These are phyloP conservation scores for Conoideocrella luteorostrata DNA, from an alignment of 2,329 filamentous ascomycete genomes.

Conservation along the genomic window DNA sequence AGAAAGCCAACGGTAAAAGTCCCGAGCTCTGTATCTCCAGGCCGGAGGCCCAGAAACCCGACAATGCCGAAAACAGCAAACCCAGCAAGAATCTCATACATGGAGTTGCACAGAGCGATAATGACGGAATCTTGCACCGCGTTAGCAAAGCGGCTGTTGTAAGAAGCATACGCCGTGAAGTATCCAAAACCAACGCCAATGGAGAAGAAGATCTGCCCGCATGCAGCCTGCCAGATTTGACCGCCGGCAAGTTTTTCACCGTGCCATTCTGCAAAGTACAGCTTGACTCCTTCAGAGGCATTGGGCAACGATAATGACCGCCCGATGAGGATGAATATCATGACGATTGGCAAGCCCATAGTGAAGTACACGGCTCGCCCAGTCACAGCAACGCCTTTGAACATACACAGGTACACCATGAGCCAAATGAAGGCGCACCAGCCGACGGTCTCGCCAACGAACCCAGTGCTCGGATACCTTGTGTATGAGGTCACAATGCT, in stretches of 20 bases:
- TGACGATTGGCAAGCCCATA: slow-evolving; percentile 49
- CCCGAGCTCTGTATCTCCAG: slow-evolving; percentile 29
- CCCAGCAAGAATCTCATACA: slow-evolving; percentile 41
- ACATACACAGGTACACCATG: slow-evolving; percentile 50
- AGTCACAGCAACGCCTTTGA: slow-evolving; percentile 47
- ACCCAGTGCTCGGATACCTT: slow-evolving; percentile 33
- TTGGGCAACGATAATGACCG: slow-evolving; percentile 44
- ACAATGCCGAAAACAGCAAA: slow-evolving; percentile 44
- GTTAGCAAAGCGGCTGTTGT: slow-evolving; percentile 27
- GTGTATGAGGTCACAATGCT: slow-evolving; percentile 24
- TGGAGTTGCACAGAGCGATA: slow-evolving; percentile 45
- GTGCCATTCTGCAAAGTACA: slow-evolving; percentile 25
- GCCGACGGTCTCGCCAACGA: slow-evolving; percentile 46
- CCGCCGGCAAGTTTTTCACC: slow-evolving; percentile 3
- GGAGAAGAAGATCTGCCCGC: slow-evolving; percentile 32
- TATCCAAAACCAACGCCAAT: slow-evolving; percentile 43
- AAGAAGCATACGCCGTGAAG: slow-evolving; percentile 32
- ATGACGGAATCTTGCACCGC: slow-evolving; percentile 48
- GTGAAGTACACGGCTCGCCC: slow-evolving; percentile 51
- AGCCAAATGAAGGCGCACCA: slow-evolving; percentile 52
- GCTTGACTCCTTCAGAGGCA: slow-evolving; percentile 39
- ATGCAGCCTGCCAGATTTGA: slow-evolving; percentile 44
- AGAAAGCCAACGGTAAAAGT: slow-evolving; percentile 49
- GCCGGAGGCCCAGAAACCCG: slow-evolving; percentile 30
- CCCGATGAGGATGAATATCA: slow-evolving; percentile 45